phyloP scores from a whole-genome alignment of 139 green algal genomes.

The Picochlorum sp. region DNA sequence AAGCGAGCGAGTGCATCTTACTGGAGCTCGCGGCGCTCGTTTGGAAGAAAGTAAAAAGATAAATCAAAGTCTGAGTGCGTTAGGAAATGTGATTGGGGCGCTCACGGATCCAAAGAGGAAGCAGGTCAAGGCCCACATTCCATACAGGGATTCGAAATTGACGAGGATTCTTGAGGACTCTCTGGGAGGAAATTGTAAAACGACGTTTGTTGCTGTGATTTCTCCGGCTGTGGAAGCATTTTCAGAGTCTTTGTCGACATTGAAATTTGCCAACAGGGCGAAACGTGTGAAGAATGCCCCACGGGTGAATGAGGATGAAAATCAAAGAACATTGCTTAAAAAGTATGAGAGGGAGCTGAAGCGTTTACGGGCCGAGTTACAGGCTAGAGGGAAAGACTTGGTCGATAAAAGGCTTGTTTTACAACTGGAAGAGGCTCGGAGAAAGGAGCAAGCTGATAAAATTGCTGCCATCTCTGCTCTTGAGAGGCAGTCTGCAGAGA shows the following conservation, averaged over 20 bases:
- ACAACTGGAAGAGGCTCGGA: constrained; percentile 84
- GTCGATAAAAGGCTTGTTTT: constrained; percentile 87
- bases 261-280: constrained; percentile 93
- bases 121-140: constrained; percentile 63
- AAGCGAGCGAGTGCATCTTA: constrained; percentile 87
- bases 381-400: constrained; percentile 65
- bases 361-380: constrained; percentile 75
- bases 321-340: constrained; percentile 86
- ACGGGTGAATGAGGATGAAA: constrained; percentile 89
- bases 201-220: constrained; percentile 86
- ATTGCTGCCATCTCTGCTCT: constrained; percentile 86
- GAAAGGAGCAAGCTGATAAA: constrained; percentile 89
- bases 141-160: constrained; percentile 90
- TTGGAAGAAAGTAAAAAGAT: constrained; percentile 98
- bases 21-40: constrained; percentile 75
- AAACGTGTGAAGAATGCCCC: constrained; percentile 92
- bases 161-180: constrained; percentile 92
- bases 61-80: constrained; percentile 81
- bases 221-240: constrained; percentile 70
- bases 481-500: constrained; percentile 71
- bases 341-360: constrained; percentile 93
- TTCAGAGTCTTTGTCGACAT: constrained; percentile 65
- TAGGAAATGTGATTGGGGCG: constrained; percentile 95
- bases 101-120: constrained; percentile 64
- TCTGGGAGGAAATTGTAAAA: constrained; percentile 90